Percentiles rank a stretch among this genome's conserved stretches.
Conservation (phyloP, 139 green algal genomes). For the Chlamydomonas incerta region DNA sequence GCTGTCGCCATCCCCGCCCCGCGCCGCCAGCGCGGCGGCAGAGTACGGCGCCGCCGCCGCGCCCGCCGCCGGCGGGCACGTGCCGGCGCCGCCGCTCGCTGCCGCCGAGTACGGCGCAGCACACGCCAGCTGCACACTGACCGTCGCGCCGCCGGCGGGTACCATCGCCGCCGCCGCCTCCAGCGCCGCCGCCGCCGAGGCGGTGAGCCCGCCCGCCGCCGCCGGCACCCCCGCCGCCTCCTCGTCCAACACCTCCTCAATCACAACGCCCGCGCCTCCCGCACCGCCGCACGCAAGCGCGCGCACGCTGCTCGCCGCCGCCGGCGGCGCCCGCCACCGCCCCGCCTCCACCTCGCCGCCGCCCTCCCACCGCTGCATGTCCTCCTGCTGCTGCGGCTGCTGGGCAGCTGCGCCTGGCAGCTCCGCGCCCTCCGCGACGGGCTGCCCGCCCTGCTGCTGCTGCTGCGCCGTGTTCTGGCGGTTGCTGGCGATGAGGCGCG, state of each 20-base stretch:
- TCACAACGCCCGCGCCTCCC: too few relatives aligned
- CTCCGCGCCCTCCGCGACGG: constrained; percentile 16
- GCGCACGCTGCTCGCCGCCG: too few relatives aligned
- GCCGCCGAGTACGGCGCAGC: not conserved
- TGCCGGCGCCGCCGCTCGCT: not conserved
- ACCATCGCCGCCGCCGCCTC: not conserved
- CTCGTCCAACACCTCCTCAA: too few relatives aligned
- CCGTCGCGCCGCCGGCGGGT: too few relatives aligned
- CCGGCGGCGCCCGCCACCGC: too few relatives aligned
- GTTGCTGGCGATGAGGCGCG: constrained; percentile 42
- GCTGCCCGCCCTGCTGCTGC: not conserved
- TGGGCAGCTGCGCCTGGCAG: too few relatives aligned
- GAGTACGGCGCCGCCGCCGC: not conserved
- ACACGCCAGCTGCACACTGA: not conserved
- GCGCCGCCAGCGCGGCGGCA: not conserved
- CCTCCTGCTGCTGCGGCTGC: too few relatives aligned
- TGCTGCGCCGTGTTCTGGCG: constrained; percentile 3
- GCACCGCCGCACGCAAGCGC: too few relatives aligned
- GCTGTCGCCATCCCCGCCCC: not conserved
- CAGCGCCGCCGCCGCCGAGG: not conserved
- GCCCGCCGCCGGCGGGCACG: not conserved
- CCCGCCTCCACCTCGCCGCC: not conserved
- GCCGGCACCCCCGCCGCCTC: too few relatives aligned
- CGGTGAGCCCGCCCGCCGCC: not conserved
- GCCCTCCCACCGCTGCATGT: too few relatives aligned